Evolutionary conservation across 2,329 filamentous ascomycete genomes (phyloP).

Genomic region (Trichoderma breve): DNA sequence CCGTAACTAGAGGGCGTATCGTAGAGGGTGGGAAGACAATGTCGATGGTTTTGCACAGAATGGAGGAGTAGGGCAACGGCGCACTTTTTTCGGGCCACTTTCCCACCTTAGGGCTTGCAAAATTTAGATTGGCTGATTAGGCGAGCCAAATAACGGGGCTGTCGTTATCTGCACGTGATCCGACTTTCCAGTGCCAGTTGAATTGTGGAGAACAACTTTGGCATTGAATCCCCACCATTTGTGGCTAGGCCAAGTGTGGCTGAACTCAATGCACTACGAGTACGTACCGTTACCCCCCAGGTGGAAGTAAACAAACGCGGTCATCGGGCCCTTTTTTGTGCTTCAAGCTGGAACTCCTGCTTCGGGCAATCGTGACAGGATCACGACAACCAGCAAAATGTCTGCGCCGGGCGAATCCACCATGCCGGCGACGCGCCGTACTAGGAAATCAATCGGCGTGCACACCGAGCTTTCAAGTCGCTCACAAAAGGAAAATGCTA

Average conservation of each 20-base stretch:
- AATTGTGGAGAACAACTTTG: not conserved
- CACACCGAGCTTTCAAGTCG: slow-evolving; percentile 52
- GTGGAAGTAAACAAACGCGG: slow-evolving; percentile 25
- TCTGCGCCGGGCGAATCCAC: slow-evolving; percentile 41
- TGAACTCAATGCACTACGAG: not conserved
- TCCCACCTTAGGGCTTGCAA: slow-evolving; percentile 42
- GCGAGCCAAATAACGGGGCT: slow-evolving; percentile 27
- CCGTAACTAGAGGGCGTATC: slow-evolving; percentile 41
- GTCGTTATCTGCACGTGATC: slow-evolving; percentile 30
- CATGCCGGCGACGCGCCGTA: slow-evolving; percentile 54
- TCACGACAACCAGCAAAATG: slow-evolving; percentile 31
- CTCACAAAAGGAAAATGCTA: slow-evolving; percentile 76
- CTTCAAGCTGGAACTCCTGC: slow-evolving; percentile 22
- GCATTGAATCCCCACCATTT: not conserved
- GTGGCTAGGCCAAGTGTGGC: slow-evolving; percentile 11
- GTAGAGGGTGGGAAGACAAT: slow-evolving; percentile 37
- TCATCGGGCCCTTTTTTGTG: slow-evolving; percentile 31
- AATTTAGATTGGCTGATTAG: slow-evolving; percentile 37
- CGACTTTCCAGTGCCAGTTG: not conserved
- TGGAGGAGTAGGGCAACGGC: slow-evolving; percentile 40
- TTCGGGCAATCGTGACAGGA: slow-evolving; percentile 22
- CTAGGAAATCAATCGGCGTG: slow-evolving; percentile 70
- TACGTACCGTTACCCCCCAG: slow-evolving; percentile 23
- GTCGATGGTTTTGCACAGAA: slow-evolving; percentile 38
- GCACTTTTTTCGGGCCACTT: slow-evolving; percentile 36